phyloP scores from a whole-genome alignment of 331 rosid genomes.

The Saraca asoca region DNA sequence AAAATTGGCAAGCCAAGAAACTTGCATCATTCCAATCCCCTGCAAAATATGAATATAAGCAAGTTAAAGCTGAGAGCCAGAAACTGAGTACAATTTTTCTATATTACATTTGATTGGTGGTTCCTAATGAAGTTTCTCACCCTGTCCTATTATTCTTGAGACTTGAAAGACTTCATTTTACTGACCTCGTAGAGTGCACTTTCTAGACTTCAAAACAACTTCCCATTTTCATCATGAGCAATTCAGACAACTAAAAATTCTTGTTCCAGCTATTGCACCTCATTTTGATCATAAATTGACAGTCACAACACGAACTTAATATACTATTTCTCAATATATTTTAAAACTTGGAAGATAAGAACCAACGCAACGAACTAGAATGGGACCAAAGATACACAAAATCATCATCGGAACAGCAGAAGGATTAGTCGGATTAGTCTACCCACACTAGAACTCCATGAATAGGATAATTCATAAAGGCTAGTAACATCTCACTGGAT shows the following conservation, averaged over 20 bases:
- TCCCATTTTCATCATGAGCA: background rate
- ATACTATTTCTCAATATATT: conserved; percentile 10
- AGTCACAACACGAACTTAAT: conserved; percentile 9
- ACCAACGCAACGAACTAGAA: conserved; percentile 57
- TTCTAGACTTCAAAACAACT: background rate
- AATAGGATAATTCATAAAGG: conserved; percentile 79
- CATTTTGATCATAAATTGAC: background rate
- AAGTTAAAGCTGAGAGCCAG: too few species aligned
- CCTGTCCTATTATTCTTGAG: too few species aligned
- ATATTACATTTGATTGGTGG: too few species aligned
- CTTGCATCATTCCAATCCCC: background rate
- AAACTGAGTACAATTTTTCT: too few species aligned
- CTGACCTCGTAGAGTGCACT: too few species aligned
- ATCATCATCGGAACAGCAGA: conserved; percentile 78
- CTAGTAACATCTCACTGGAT: conserved; percentile 85
- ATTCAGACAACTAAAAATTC: conserved; percentile 8
- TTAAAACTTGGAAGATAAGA: conserved; percentile 49
- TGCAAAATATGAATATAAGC: background rate
- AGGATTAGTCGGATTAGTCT: conserved; percentile 73
- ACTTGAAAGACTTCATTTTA: too few species aligned
- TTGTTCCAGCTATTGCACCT: conserved; percentile 8
- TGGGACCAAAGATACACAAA: conserved; percentile 84
- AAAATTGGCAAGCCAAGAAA: conserved; percentile 61
- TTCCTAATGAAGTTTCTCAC: too few species aligned
- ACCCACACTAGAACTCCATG: conserved; percentile 76